Evolutionary conservation across 352 stramenopile species (phyloP).

Genomic region (Globisporangium parvum): DNA sequence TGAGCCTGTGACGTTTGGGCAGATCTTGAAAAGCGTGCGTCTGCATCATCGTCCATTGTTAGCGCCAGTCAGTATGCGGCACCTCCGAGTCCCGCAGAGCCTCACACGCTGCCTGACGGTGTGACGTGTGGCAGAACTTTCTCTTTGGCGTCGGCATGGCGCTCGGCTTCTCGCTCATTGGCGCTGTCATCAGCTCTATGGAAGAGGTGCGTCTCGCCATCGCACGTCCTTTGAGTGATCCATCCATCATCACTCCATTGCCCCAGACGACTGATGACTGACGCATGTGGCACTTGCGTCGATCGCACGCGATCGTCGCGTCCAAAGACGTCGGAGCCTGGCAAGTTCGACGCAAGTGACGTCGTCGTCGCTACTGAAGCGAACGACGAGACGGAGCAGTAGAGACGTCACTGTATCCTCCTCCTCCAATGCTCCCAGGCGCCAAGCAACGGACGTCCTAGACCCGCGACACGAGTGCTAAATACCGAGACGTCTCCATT

Average conservation of each 20-base stretch:
- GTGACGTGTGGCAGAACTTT: conserved; percentile 43
- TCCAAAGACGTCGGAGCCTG: conserved; percentile 6
- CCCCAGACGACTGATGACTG: too few species aligned
- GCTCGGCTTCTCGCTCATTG: conserved; percentile 62
- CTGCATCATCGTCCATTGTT: too few species aligned
- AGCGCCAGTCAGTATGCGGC: too few species aligned
- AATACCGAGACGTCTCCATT: conserved; percentile 3
- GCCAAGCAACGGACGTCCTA: too few species aligned
- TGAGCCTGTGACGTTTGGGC: conserved; percentile 48
- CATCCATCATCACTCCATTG: background rate
- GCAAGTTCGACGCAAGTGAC: conserved; percentile 4
- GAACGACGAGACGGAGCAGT: background rate
- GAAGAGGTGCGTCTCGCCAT: conserved; percentile 33
- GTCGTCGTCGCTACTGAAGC: background rate
- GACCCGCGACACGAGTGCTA: background rate
- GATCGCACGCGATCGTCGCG: background rate
- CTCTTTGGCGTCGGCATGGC: conserved; percentile 76
- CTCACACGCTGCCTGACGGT: too few species aligned
- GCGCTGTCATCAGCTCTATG: conserved; percentile 61
- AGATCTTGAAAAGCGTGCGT: conserved; percentile 56
- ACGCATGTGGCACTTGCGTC: background rate
- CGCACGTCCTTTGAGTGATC: background rate
- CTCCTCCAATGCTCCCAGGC: too few species aligned
- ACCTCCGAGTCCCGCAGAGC: too few species aligned
- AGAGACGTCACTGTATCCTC: background rate